phyloP scores from a whole-genome alignment of 2,329 filamentous ascomycete genomes.

The Aspergillus puulaauensis region DNA sequence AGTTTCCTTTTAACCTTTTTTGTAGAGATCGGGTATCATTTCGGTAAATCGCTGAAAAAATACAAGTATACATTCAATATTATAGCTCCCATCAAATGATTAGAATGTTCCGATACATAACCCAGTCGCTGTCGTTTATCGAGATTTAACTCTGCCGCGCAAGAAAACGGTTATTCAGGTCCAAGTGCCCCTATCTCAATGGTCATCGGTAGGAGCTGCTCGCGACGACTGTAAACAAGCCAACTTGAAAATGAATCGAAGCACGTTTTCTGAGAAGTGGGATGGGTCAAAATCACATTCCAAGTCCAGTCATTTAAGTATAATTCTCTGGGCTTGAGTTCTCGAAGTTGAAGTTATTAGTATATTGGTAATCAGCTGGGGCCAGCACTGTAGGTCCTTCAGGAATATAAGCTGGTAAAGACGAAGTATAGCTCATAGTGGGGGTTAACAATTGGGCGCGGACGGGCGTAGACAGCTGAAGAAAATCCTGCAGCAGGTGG shows the following conservation, averaged over 20 bases:
- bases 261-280: too few species aligned
- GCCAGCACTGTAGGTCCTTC: constrained; percentile 11
- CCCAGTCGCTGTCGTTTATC: background rate
- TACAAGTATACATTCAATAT: background rate
- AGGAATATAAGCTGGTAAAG: constrained; percentile 15
- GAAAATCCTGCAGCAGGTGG: constrained; percentile 31
- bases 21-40: background rate
- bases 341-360: constrained; percentile 13
- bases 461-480: constrained; percentile 28
- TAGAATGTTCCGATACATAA: background rate
- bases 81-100: background rate
- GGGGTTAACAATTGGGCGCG: constrained; percentile 26
- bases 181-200: background rate
- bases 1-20: background rate
- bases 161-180: background rate
- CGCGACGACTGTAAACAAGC: background rate
- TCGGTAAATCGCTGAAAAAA: background rate
- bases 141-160: background rate
- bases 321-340: constrained; percentile 1
- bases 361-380: constrained; percentile 12
- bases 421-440: constrained; percentile 20
- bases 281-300: background rate
- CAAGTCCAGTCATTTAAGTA: background rate
- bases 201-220: background rate
- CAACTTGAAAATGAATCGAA: background rate